Conservation (phyloP, 768 basidiomycete genomes). For the Leccinum truebloodii region DNA sequence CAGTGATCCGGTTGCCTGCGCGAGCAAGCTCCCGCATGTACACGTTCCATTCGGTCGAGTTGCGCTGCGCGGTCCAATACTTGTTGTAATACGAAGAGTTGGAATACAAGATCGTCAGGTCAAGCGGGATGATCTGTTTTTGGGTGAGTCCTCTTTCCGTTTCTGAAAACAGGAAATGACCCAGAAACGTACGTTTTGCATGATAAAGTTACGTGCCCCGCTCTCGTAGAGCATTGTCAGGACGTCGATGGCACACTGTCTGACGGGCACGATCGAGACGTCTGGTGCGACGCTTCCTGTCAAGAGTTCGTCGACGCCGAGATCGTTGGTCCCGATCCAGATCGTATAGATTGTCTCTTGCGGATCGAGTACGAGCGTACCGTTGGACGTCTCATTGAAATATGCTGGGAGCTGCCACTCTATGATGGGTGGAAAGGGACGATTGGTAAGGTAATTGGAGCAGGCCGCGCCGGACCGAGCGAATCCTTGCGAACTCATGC, state of each 20-base stretch:
- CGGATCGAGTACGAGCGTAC: slow-evolving; percentile 36
- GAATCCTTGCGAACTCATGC: slow-evolving; percentile 30
- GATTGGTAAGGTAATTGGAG: slow-evolving; percentile 58
- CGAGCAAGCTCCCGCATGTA: slow-evolving; percentile 54
- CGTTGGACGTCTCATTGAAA: slow-evolving; percentile 44
- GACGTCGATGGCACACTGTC: slow-evolving; percentile 60
- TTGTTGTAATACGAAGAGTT: slow-evolving; percentile 46
- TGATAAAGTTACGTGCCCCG: slow-evolving; percentile 67
- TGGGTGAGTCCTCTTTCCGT: neutral
- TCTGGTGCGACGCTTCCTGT: slow-evolving; percentile 46
- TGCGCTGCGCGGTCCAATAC: slow-evolving; percentile 53
- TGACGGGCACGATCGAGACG: slow-evolving; percentile 59
- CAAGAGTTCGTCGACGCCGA: slow-evolving; percentile 54
- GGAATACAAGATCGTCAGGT: slow-evolving; percentile 49
- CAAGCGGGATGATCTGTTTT: slow-evolving; percentile 56
- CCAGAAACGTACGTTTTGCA: slow-evolving; percentile 56
- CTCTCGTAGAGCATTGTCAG: slow-evolving; percentile 53
- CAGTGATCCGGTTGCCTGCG: slow-evolving; percentile 52
- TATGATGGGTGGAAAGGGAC: slow-evolving; percentile 59
- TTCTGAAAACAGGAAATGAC: neutral
- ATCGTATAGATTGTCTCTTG: slow-evolving; percentile 60
- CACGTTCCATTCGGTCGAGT: slow-evolving; percentile 59
- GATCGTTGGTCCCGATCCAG: slow-evolving; percentile 71
- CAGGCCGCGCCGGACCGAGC: slow-evolving; percentile 66
- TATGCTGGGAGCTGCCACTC: slow-evolving; percentile 49